A percentile compares a stretch with the other conserved stretches of the same genome.
phyloP scores from a whole-genome alignment of 2,329 filamentous ascomycete genomes.

The Colletotrichum sublineola region DNA sequence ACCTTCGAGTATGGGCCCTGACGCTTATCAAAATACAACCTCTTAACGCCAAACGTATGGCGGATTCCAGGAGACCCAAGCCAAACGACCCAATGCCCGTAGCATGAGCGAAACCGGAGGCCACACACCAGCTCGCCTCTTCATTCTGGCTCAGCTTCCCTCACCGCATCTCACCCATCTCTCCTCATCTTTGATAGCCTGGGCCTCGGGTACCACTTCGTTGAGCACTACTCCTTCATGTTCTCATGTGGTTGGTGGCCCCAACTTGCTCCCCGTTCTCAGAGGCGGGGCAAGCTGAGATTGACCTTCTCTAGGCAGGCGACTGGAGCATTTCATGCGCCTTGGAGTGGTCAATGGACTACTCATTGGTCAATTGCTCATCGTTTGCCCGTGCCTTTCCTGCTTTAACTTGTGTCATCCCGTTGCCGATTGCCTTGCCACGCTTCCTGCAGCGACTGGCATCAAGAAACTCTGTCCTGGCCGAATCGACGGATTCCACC shows the following conservation, averaged over 20 bases:
- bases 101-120: slow-evolving; percentile 1
- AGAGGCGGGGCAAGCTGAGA: slow-evolving; percentile 1
- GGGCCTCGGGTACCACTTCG: neutral
- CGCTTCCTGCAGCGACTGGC: slow-evolving; percentile 10
- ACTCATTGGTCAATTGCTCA: slow-evolving; percentile 38
- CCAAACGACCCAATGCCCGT: neutral
- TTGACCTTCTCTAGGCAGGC: slow-evolving; percentile 8
- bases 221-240: neutral
- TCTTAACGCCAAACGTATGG: neutral
- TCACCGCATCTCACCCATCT: neutral
- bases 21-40: neutral
- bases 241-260: neutral
- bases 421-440: slow-evolving; percentile 20
- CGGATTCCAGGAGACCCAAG: neutral
- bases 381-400: neutral
- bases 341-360: slow-evolving; percentile 19
- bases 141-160: neutral
- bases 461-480: slow-evolving; percentile 6
- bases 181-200: neutral
- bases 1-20: neutral
- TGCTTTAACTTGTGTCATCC: slow-evolving; percentile 14
- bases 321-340: slow-evolving; percentile 15
- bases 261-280: neutral
- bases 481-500: slow-evolving; percentile 1
- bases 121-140: neutral